Evolutionary conservation across 495 filamentous ascomycete genomes (phyloP).

Genomic region (Elasticomyces elasticus): DNA sequence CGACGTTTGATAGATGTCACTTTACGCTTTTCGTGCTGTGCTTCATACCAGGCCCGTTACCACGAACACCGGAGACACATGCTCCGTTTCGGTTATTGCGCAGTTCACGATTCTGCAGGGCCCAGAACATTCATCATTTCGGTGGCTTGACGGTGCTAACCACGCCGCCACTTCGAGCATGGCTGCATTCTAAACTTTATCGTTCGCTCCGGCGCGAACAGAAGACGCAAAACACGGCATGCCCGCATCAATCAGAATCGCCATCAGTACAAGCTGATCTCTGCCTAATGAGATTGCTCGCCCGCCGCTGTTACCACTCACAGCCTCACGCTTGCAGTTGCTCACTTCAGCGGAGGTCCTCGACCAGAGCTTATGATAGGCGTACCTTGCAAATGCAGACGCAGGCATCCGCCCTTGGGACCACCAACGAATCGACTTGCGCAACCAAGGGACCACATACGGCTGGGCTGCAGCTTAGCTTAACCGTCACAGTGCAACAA

Average conservation of each 20-base stretch:
- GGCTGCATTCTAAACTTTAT: background rate
- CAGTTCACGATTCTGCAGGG: background rate
- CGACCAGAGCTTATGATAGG: background rate
- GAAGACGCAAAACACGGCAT: too few relatives aligned
- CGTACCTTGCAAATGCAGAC: background rate
- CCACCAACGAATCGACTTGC: background rate
- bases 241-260: background rate
- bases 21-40: background rate
- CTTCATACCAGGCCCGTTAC: background rate
- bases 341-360: background rate
- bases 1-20: background rate
- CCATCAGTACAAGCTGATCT: background rate
- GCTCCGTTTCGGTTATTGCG: background rate
- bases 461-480: background rate
- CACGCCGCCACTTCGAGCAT: background rate
- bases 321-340: background rate
- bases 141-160: background rate
- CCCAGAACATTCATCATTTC: background rate
- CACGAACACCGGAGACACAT: too few relatives aligned
- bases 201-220: background rate
- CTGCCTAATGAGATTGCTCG: background rate
- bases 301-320: background rate
- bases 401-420: background rate
- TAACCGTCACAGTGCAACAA: background rate
- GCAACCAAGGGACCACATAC: background rate